These are phyloP conservation scores for Incumbomyces delicatus DNA, from an alignment of 2,329 filamentous ascomycete species.

Conservation along the genomic window DNA sequence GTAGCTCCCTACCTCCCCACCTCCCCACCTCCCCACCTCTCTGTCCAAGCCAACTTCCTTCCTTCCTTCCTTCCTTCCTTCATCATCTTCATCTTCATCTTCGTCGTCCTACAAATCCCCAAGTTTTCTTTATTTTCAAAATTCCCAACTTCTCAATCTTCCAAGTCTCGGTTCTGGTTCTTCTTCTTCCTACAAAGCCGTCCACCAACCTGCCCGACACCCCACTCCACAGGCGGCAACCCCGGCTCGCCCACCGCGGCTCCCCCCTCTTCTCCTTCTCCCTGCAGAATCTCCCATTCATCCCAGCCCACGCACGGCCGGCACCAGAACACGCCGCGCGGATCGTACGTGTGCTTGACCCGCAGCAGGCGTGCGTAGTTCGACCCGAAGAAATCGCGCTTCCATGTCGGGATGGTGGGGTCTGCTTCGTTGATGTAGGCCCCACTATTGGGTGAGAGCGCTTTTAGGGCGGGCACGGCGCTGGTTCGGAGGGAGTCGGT, in stretches of 20 bases:
- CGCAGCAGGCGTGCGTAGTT: constrained; percentile 24
- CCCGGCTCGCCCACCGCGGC: not conserved
- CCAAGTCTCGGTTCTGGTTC: no score
- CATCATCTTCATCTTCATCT: no score
- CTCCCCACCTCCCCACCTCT: no score
- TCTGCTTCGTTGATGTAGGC: constrained; percentile 28
- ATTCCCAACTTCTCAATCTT: no score
- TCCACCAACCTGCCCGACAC: constrained; percentile 3
- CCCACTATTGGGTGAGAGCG: constrained; percentile 21
- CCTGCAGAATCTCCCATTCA: constrained; percentile 13
- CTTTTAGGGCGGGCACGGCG: constrained; percentile 20
- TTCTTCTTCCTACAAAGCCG: not conserved
- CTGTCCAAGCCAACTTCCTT: no score
- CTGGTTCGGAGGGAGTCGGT: constrained; percentile 11
- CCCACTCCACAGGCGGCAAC: not conserved
- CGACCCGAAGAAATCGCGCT: constrained; percentile 31
- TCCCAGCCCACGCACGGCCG: constrained; percentile 23
- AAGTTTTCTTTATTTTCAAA: no score
- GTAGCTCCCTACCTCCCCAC: no score
- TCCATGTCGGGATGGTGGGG: constrained; percentile 31
- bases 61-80: no score
- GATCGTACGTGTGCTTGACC: constrained; percentile 27
- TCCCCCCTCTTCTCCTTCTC: no score
- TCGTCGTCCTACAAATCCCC: no score
- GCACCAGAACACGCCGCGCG: constrained; percentile 20